Evolutionary conservation across 257 asterid genomes (phyloP).

Genomic region (Penstemon eatonii): DNA sequence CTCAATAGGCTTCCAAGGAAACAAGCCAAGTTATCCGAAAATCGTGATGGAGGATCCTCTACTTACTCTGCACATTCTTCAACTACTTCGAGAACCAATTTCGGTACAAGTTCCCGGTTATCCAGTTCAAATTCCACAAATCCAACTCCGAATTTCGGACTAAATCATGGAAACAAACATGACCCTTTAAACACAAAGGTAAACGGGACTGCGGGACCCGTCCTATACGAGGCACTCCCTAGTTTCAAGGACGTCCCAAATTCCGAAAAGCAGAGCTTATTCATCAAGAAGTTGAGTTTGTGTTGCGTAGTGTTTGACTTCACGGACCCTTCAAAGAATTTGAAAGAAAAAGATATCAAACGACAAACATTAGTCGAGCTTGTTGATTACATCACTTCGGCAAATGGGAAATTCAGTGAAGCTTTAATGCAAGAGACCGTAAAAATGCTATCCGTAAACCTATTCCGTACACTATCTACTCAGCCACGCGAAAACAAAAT

Average conservation of each 20-base stretch:
- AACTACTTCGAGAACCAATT: constrained; percentile 46
- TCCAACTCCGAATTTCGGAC: constrained; percentile 40
- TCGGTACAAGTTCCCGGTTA: constrained; percentile 33
- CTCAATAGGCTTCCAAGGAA: constrained; percentile 78
- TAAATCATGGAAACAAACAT: constrained; percentile 36
- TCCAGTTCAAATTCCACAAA: constrained; percentile 41
- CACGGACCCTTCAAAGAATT: constrained; percentile 74
- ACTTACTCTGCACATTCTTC: constrained; percentile 44
- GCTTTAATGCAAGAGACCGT: constrained; percentile 59
- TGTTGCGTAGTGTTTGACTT: constrained; percentile 76
- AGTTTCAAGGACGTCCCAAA: constrained; percentile 77
- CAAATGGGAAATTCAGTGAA: constrained; percentile 72
- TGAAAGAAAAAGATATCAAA: constrained; percentile 83
- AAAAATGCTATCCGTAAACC: constrained; percentile 68
- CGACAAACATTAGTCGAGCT: constrained; percentile 84
- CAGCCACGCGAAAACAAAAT: constrained; percentile 72
- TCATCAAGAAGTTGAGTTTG: constrained; percentile 64
- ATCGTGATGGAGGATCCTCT: constrained; percentile 68
- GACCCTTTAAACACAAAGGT: constrained; percentile 37
- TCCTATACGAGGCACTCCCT: constrained; percentile 70
- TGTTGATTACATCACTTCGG: constrained; percentile 71
- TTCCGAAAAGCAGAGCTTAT: constrained; percentile 72
- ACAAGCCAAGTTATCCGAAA: constrained; percentile 60
- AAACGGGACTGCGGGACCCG: constrained; percentile 52
- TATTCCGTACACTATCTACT: constrained; percentile 63